These are phyloP conservation scores for Silene noctiflora DNA, from an alignment of 179 eudicot species.

Conservation along the genomic window DNA sequence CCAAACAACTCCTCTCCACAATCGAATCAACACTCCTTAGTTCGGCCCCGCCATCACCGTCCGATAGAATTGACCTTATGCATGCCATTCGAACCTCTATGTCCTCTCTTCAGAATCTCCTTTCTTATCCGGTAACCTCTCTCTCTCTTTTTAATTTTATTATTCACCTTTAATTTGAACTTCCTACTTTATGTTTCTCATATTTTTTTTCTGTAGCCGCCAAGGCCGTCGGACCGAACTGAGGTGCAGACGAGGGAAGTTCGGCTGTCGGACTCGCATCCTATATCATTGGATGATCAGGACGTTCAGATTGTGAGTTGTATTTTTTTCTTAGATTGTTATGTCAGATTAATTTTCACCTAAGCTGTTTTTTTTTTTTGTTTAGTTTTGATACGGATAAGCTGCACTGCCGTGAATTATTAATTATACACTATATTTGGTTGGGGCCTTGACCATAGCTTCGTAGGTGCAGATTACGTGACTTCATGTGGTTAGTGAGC, in stretches of 20 bases:
- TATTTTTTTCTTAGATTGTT: background rate
- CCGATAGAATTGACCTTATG: constrained; percentile 68
- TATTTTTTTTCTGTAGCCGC: constrained; percentile 49
- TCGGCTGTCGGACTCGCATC: constrained; percentile 68
- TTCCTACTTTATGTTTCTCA: background rate
- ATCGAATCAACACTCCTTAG: constrained; percentile 63
- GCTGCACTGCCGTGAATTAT: background rate
- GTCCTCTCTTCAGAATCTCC: constrained; percentile 64
- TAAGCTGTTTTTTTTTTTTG: background rate
- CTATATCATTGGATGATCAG: constrained; percentile 82
- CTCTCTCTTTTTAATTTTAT: background rate
- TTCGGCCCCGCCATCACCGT: constrained; percentile 67
- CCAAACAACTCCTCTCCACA: constrained; percentile 67
- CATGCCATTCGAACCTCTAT: constrained; percentile 76
- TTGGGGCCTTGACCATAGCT: too few species aligned
- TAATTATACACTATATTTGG: background rate
- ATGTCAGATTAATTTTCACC: background rate
- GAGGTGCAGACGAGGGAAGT: constrained; percentile 89
- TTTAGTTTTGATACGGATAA: background rate
- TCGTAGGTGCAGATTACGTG: background rate
- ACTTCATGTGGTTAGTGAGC: background rate
- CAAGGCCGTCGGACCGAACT: constrained; percentile 71
- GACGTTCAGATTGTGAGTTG: constrained; percentile 86
- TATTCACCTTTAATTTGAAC: constrained; percentile 6
- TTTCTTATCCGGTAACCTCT: constrained; percentile 53